Evolutionary conservation across 2,329 filamentous ascomycete genomes (phyloP).

Genomic region (Fonsecaea multimorphosa): DNA sequence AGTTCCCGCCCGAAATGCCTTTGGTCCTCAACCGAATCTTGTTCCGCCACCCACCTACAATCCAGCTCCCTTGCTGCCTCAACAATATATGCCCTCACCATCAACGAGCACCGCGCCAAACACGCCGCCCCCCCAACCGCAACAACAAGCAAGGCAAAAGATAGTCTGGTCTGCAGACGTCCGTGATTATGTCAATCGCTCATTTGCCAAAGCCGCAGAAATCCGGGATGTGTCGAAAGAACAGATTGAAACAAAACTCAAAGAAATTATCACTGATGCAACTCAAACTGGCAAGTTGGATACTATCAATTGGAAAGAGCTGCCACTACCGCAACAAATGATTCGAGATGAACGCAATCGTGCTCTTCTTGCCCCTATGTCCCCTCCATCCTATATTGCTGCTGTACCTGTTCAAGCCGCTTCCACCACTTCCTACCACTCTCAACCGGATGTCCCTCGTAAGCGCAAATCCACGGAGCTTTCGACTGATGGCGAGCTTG

Average conservation of each 20-base stretch:
- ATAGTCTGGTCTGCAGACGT: conserved; percentile 82
- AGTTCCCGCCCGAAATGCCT: conserved; percentile 67
- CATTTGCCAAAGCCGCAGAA: conserved; percentile 77
- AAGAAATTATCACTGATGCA: conserved; percentile 80
- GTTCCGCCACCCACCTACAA: conserved; percentile 41
- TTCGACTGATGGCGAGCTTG: conserved; percentile 61
- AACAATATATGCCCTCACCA: conserved; percentile 42
- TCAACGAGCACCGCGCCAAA: conserved; percentile 36
- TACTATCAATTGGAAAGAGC: conserved; percentile 78
- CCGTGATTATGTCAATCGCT: conserved; percentile 84
- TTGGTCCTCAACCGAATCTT: conserved; percentile 49
- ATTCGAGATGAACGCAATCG: conserved; percentile 71
- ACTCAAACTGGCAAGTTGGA: conserved; percentile 75
- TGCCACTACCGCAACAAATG: conserved; percentile 84
- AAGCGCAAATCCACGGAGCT: conserved; percentile 82
- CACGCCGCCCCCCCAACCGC: conserved; percentile 42
- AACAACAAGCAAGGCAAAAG: conserved; percentile 61
- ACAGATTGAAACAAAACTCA: conserved; percentile 85
- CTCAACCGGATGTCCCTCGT: conserved; percentile 55
- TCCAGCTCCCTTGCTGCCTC: conserved; percentile 37
- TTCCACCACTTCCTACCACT: conserved; percentile 36
- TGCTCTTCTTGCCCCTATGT: conserved; percentile 37
- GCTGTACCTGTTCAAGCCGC: conserved; percentile 27
- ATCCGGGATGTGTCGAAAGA: conserved; percentile 65
- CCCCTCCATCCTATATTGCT: conserved; percentile 37